A percentile compares a stretch with the other conserved stretches of the same genome.
Conservation (phyloP, 805 yeast genomes). For the Cyberlindnera euphorbiiphila region DNA sequence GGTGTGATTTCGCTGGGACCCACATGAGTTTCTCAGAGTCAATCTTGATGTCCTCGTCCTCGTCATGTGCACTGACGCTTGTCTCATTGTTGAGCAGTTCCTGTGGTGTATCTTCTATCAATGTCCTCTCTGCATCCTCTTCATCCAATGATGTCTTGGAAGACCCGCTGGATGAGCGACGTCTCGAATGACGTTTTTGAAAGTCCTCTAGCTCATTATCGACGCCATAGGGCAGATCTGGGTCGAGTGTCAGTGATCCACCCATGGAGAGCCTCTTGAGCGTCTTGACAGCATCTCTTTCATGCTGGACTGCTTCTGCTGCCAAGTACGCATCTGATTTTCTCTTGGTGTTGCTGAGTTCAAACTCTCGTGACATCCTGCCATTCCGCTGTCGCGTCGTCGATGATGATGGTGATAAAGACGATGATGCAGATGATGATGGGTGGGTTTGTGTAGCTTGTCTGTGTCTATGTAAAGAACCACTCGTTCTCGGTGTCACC, state of each 20-base stretch:
- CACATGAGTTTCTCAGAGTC: slow-evolving; percentile 56
- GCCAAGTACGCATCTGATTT: slow-evolving; percentile 52
- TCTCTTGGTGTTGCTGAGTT: slow-evolving; percentile 28
- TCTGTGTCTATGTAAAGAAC: not conserved
- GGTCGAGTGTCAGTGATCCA: slow-evolving; percentile 51
- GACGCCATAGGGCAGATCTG: slow-evolving; percentile 56
- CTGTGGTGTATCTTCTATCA: slow-evolving; percentile 14
- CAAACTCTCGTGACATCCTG: slow-evolving; percentile 2
- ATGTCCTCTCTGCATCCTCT: slow-evolving; percentile 10
- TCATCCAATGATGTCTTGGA: slow-evolving; percentile 19
- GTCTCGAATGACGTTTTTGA: slow-evolving; percentile 21
- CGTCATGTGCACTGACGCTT: slow-evolving; percentile 29
- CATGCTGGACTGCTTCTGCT: slow-evolving; percentile 73
- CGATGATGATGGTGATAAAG: not conserved
- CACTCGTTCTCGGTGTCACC: slow-evolving; percentile 5
- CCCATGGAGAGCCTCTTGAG: slow-evolving; percentile 71
- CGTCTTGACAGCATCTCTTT: slow-evolving; percentile 68
- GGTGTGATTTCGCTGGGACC: slow-evolving; percentile 96
- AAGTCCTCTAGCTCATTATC: slow-evolving; percentile 27
- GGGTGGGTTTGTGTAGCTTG: not conserved
- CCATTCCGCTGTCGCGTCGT: slow-evolving; percentile 3
- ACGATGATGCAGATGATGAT: not conserved
- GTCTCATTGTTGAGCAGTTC: not conserved
- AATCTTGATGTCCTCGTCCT: slow-evolving; percentile 6
- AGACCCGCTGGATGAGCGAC: slow-evolving; percentile 16